A percentile compares a stretch with the other conserved stretches of the same genome.
These are phyloP conservation scores for Septoria linicola DNA, from an alignment of 2,329 filamentous ascomycete species.

Conservation along the genomic window DNA sequence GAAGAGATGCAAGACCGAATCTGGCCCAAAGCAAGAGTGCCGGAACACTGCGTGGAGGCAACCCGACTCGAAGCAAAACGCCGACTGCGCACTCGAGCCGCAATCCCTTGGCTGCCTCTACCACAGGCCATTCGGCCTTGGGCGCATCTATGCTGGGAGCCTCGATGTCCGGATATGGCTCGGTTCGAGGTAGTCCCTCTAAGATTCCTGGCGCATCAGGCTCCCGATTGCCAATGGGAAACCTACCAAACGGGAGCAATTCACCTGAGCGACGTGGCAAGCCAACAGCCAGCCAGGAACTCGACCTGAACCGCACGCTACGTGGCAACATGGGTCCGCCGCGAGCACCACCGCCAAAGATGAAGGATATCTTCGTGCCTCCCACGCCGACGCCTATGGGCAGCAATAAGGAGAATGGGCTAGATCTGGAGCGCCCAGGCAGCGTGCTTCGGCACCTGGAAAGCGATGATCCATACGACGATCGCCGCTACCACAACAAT, in stretches of 20 bases:
- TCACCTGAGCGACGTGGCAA: conserved; percentile 69
- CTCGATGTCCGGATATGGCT: conserved; percentile 26
- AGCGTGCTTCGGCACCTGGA: conserved; percentile 60
- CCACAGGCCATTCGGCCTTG: conserved; percentile 37
- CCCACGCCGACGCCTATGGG: conserved; percentile 49
- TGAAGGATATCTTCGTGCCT: conserved; percentile 74
- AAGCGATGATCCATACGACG: conserved; percentile 86
- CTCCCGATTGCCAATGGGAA: conserved; percentile 66
- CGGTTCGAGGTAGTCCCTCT: conserved; percentile 54
- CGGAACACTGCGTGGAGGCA: conserved; percentile 45
- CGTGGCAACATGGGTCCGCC: conserved; percentile 44
- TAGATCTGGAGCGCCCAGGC: conserved; percentile 51
- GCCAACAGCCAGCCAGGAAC: conserved; percentile 27
- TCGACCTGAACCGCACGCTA: conserved; percentile 40
- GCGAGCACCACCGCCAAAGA: conserved; percentile 78
- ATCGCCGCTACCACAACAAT: conserved; percentile 41
- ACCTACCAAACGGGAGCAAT: conserved; percentile 69
- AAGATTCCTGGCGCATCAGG: conserved; percentile 57
- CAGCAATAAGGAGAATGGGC: conserved; percentile 36
- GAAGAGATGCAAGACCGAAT: conserved; percentile 21
- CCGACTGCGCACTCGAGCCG: conserved; percentile 41
- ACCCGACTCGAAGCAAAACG: conserved; percentile 46
- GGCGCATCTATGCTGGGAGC: conserved; percentile 16
- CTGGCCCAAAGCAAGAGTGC: conserved; percentile 34
- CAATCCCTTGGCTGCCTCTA: conserved; percentile 32